Evolutionary conservation across 768 basidiomycete species (phyloP).

Genomic region (Amanita pseudoporphyria): DNA sequence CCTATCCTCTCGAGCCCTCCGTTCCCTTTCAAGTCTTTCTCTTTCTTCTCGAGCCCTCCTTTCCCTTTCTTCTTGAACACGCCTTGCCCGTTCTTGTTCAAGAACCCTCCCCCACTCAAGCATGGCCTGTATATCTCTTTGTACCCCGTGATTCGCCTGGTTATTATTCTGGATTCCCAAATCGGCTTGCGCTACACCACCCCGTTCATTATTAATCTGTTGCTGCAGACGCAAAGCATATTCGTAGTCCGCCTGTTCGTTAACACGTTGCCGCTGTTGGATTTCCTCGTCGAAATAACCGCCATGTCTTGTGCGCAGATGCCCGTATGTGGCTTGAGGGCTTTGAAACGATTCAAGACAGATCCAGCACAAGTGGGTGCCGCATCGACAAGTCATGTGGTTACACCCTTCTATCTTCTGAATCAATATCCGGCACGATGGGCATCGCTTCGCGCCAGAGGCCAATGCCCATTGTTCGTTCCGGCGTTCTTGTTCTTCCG

Average conservation of each 20-base stretch:
- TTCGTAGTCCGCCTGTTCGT: neutral
- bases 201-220: neutral
- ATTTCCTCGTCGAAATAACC: neutral
- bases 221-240: neutral
- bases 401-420: slow-evolving; percentile 48
- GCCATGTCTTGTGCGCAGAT: slow-evolving; percentile 20
- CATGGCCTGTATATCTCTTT: no score
- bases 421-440: slow-evolving; percentile 33
- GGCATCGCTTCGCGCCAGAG: slow-evolving; percentile 37
- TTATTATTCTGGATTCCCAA: neutral
- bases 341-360: slow-evolving; percentile 34
- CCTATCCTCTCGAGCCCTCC: neutral
- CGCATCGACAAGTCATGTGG: slow-evolving; percentile 43
- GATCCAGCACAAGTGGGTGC: slow-evolving; percentile 45
- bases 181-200: neutral
- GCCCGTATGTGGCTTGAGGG: slow-evolving; percentile 17
- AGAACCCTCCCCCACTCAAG: no score
- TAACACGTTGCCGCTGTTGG: neutral
- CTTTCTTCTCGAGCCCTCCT: neutral
- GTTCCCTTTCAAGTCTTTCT: neutral
- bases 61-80: neutral
- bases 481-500: slow-evolving; percentile 31
- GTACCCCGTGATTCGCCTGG: no score
- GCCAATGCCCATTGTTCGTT: slow-evolving; percentile 30
- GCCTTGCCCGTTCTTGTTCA: no score